phyloP scores from a whole-genome alignment of 2,329 filamentous ascomycete genomes.

The Cephalotrichum gorgonifer region DNA sequence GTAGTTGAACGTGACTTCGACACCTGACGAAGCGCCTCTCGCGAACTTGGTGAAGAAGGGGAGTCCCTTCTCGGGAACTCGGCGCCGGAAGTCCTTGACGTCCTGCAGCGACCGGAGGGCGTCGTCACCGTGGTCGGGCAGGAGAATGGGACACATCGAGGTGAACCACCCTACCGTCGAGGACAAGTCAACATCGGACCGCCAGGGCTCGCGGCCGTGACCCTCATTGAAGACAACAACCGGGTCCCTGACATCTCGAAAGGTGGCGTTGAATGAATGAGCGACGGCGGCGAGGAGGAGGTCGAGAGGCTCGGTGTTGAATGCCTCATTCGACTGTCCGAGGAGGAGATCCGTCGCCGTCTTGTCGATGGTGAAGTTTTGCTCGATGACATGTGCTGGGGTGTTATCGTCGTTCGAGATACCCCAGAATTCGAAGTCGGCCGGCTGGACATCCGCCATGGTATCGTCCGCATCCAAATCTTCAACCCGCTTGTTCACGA shows the following conservation, averaged over 20 bases:
- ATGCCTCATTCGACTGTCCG: conserved; percentile 11
- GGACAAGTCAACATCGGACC: conserved; percentile 16
- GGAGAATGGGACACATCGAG: conserved; percentile 18
- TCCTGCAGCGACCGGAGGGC: conserved; percentile 11
- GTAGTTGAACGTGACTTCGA: conserved; percentile 14
- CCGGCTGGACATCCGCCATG: no score
- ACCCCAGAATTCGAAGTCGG: conserved; percentile 15
- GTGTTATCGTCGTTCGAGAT: conserved; percentile 11
- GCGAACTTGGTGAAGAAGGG: conserved; percentile 11
- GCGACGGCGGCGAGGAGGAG: conserved; percentile 18
- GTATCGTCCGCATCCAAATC: conserved; percentile 6
- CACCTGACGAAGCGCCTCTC: not conserved
- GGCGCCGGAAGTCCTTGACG: conserved; percentile 12
- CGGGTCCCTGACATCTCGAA: conserved; percentile 10
- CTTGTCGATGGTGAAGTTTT: conserved; percentile 10
- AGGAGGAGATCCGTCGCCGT: conserved; percentile 11
- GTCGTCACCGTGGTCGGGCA: conserved; percentile 6
- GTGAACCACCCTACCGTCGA: conserved; percentile 28
- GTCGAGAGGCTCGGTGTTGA: conserved; percentile 23
- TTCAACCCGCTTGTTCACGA: conserved; percentile 21
- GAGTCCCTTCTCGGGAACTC: conserved; percentile 11
- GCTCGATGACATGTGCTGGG: conserved; percentile 11
- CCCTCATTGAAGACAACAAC: conserved; percentile 19
- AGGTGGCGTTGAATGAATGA: no score
- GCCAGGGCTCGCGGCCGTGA: conserved; percentile 23